Evolutionary conservation across 768 basidiomycete genomes (phyloP).

Genomic region (Pulveroboletus frians): DNA sequence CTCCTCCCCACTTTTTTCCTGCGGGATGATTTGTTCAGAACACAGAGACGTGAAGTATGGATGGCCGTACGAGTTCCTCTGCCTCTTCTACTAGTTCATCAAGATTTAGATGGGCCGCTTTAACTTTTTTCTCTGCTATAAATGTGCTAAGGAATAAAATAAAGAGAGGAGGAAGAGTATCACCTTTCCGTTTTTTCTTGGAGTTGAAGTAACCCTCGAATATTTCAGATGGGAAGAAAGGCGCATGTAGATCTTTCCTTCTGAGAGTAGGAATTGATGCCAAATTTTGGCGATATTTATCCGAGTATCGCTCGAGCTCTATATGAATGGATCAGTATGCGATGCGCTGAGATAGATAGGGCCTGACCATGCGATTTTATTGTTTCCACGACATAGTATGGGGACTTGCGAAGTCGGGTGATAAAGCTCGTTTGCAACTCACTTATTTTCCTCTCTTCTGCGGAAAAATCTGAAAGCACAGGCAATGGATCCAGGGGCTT

Average conservation of each 20-base stretch:
- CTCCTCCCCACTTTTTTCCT: slow-evolving; percentile 73
- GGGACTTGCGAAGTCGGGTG: slow-evolving; percentile 58
- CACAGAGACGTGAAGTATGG: background rate
- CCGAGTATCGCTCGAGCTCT: slow-evolving; percentile 80
- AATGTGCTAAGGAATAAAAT: background rate
- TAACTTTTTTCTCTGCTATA: slow-evolving; percentile 28
- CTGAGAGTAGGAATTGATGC: slow-evolving; percentile 61
- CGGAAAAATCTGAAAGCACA: slow-evolving; percentile 58
- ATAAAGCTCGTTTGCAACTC: slow-evolving; percentile 65
- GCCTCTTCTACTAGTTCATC: slow-evolving; percentile 65
- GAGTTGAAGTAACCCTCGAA: slow-evolving; percentile 80
- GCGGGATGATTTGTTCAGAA: background rate
- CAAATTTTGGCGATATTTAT: slow-evolving; percentile 68
- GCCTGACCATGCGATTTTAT: slow-evolving; percentile 55
- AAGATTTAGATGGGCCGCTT: slow-evolving; percentile 49
- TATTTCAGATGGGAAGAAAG: slow-evolving; percentile 74
- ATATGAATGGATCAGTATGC: slow-evolving; percentile 4
- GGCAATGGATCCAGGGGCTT: slow-evolving; percentile 66
- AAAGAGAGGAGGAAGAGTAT: background rate
- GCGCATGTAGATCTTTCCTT: slow-evolving; percentile 61
- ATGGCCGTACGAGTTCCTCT: slow-evolving; percentile 46
- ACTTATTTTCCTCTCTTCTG: slow-evolving; percentile 61
- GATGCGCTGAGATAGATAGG: background rate
- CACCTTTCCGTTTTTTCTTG: slow-evolving; percentile 54
- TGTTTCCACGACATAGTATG: slow-evolving; percentile 70